A percentile compares a stretch with the other conserved stretches of the same genome.
These are phyloP conservation scores for Zasmidium cellare DNA, from an alignment of 2,329 filamentous ascomycete genomes.

Conservation along the genomic window DNA sequence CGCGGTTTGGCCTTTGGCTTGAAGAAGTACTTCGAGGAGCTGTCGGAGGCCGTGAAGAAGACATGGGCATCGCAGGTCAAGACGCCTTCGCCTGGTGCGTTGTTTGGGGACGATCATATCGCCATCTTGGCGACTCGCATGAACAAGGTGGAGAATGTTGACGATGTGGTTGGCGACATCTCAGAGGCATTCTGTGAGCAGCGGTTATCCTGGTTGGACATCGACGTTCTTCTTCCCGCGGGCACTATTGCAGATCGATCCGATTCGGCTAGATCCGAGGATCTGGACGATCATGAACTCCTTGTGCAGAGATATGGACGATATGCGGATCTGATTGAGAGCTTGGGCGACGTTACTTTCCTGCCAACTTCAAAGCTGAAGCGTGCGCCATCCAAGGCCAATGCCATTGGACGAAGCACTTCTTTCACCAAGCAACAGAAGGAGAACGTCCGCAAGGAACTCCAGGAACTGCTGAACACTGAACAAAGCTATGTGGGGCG, in stretches of 20 bases:
- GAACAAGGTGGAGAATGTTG: constrained; percentile 74
- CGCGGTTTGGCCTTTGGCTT: constrained; percentile 88
- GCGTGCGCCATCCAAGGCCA: constrained; percentile 83
- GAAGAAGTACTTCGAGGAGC: constrained; percentile 89
- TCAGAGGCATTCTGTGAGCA: constrained; percentile 77
- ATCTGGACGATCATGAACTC: constrained; percentile 29
- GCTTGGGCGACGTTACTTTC: constrained; percentile 82
- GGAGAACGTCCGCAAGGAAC: constrained; percentile 78
- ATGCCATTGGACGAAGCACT: constrained; percentile 73
- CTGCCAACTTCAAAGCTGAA: constrained; percentile 81
- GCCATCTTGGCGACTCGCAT: constrained; percentile 86
- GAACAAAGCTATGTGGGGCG: constrained; percentile 84
- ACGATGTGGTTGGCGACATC: constrained; percentile 71
- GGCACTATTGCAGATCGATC: constrained; percentile 59
- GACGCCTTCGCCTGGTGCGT: constrained; percentile 57
- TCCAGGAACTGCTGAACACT: constrained; percentile 87
- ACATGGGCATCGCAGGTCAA: constrained; percentile 60
- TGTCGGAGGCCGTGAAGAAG: constrained; percentile 74
- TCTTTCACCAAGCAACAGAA: constrained; percentile 81
- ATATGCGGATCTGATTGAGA: constrained; percentile 73
- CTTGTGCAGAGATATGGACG: constrained; percentile 70
- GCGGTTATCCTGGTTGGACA: constrained; percentile 78
- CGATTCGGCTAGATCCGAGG: constrained; percentile 26
- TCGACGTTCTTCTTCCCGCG: constrained; percentile 82
- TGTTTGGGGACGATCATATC: constrained; percentile 91